Percentiles rank a stretch among this genome's conserved stretches.
phyloP scores from a whole-genome alignment of 2,329 filamentous ascomycete species.

The Colletotrichum cuscutae region DNA sequence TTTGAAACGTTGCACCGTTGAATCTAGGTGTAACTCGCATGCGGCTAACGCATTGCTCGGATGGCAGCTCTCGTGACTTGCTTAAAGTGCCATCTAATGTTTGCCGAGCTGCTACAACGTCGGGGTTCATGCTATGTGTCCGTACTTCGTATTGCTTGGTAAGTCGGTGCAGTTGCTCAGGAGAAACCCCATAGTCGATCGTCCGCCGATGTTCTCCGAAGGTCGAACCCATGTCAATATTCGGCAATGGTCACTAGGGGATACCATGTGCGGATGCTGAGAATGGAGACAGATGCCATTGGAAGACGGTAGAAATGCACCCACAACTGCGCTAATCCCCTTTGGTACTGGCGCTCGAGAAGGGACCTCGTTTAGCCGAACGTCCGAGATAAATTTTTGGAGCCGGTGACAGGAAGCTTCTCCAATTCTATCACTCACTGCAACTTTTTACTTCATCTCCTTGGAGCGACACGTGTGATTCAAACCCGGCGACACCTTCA shows the following conservation, averaged over 20 bases:
- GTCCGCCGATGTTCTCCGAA: background rate
- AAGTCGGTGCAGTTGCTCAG: background rate
- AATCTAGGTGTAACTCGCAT: background rate
- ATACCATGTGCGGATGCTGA: constrained; percentile 34
- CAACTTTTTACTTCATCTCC: constrained; percentile 40
- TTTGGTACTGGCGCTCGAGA: constrained; percentile 43
- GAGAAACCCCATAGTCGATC: background rate
- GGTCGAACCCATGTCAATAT: constrained; percentile 3
- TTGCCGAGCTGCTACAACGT: background rate
- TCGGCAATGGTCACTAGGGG: constrained; percentile 8
- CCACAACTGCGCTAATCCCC: constrained; percentile 41
- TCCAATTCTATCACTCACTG: constrained; percentile 31
- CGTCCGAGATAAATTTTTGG: constrained; percentile 54
- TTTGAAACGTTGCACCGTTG: background rate
- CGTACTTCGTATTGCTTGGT: too few species aligned
- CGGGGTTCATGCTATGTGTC: background rate
- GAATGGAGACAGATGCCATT: constrained; percentile 43
- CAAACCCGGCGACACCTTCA: constrained; percentile 42
- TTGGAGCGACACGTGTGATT: constrained; percentile 40
- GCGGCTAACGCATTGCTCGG: background rate
- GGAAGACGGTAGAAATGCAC: constrained; percentile 50
- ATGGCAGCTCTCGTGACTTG: background rate
- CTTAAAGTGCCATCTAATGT: background rate
- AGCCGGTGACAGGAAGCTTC: constrained; percentile 35
- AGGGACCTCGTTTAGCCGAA: constrained; percentile 53